Base-by-base conservation (phyloP, 2,329 filamentous ascomycete species). In the Pseudovirgaria hyperparasitica region DNA sequence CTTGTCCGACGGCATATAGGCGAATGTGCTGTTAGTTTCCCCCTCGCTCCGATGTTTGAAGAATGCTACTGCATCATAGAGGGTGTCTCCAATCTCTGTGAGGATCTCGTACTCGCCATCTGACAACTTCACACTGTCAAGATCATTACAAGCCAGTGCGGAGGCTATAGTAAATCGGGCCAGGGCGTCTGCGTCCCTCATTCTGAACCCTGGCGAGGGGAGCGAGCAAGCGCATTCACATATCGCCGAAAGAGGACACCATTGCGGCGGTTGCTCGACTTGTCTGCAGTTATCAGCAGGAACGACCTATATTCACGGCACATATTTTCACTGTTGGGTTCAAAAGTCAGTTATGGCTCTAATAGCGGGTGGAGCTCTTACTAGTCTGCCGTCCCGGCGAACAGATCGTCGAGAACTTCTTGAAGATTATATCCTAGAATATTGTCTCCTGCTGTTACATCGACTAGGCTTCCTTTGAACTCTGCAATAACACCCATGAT, bases 21-120 rank as follows among this genome's bases (percentile, higher is more conserved):
- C 45, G 23, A 50, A 52, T 2, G 45, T 50, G 32, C 32, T 45
- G 37, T 53, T 49, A 5, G 46, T 52, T 32, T 52, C 48, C 9
- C 46, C 47, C 32, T 52, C 49, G 18, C 36, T 28, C 5, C 45
- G 41, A 29, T 53, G 48, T 40, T 52, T 52, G 38, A 35, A 51
- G 34, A 48, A 52, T 15, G 46, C 40, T 10, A 50, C 38, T 12
- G 46, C 40, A 22, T 53, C 48, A 33, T 52, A 51, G 15, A 51
- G 32, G 6, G 37, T 41, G 23, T 37, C 39, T 4, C 39, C 41
- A 9, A 53, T 32, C 32, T 52, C 44, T 16, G 40, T 15, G 7
- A 32, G 19, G 5, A 22, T 13, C 11, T 32, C 30, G 8, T 19
- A 23, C 12, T 32, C 17, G 8, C 23, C 22, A n/a, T 32, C 30